Evolutionary conservation across 805 yeast genomes (phyloP).

Genomic region (Lipomyces mesembrius): DNA sequence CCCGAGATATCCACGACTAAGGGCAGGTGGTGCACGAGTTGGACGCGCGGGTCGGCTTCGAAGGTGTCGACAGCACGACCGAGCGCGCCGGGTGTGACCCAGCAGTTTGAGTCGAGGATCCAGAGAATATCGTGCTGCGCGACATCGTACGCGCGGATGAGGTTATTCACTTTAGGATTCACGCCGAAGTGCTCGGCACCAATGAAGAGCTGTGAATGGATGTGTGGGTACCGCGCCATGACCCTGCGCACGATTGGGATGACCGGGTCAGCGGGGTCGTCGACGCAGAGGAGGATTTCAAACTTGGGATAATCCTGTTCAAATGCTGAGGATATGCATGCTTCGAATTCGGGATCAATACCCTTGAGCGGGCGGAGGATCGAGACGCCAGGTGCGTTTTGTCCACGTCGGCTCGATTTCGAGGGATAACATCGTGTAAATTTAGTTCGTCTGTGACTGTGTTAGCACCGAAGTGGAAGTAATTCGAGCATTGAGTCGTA

Average conservation of each 20-base stretch:
- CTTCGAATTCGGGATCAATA: conserved; percentile 71
- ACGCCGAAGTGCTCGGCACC: conserved; percentile 64
- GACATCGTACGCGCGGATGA: conserved; percentile 73
- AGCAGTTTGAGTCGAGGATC: conserved; percentile 85
- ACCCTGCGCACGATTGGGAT: conserved; percentile 59
- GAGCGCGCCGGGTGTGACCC: conserved; percentile 70
- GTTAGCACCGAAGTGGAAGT: background rate
- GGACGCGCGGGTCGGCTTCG: conserved; percentile 51
- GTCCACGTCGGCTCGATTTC: background rate
- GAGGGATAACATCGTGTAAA: conserved; percentile 14
- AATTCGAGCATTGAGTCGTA: conserved; percentile 4
- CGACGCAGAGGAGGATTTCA: conserved; percentile 80
- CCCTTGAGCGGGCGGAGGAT: conserved; percentile 85
- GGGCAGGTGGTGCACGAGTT: conserved; percentile 82
- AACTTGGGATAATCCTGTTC: conserved; percentile 70
- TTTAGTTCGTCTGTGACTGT: conserved; percentile 21
- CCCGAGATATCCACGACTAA: conserved; percentile 51
- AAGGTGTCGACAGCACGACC: conserved; percentile 60
- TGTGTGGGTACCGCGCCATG: conserved; percentile 57
- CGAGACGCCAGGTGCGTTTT: conserved; percentile 63
- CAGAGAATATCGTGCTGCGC: conserved; percentile 78
- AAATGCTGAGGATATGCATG: conserved; percentile 70
- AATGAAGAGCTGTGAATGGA: conserved; percentile 63
- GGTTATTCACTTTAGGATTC: conserved; percentile 85
- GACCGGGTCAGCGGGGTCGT: conserved; percentile 64